Evolutionary conservation across 1,284 basidiomycete genomes (phyloP), one percentile per base, ranked within the genome.

Genomic region (Leccinum angustisporum): DNA sequence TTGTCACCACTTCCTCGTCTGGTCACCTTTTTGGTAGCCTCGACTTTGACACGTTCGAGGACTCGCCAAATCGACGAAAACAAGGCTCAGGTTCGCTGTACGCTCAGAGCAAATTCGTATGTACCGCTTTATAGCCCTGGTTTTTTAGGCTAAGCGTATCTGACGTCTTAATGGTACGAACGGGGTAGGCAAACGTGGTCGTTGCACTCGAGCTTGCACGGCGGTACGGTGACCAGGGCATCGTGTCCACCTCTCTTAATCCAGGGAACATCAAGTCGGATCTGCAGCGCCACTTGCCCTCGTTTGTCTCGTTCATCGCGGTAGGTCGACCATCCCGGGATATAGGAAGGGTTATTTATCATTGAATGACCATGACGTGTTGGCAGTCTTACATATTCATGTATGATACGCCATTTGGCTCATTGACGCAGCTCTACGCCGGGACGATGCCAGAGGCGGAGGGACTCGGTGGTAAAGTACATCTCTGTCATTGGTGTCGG

Each of bases 51-150:
- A 73, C 78, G 0, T 72, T 83, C 61, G 77, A 75, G 56, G 79
- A 78, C 56, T 68, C 74, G 8, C 69, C 74, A 0, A 69, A 67
- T n/a, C 67, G 81, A 13, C 77, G 65, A 50, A 75, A 75, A 46
- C 51, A 68, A 1, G 16, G 3, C 4, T 58, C 57, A 18, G 63
- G 60, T 27, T 58, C 60, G 60, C 74, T 82, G 16, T 83, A 86
- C 63, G 68, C 66, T 21, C 79, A 83, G 67, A 78, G 77, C 62
- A 84, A 85, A 74, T 78, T 79, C 65, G 83, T 76, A 59, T 55
- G 69, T 60, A 5, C 33, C 5, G 1, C 3, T 33, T 51, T 7
- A 48, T 48, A 13, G 50, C 14, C 14, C n/a, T 4, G 10, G n/a
- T n/a, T n/a, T 34, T 18, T 2, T 8, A 11, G 8, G 30, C n/a